These are phyloP conservation scores for Hymenoscyphus fraxineus DNA, from an alignment of 2,329 filamentous ascomycete species.

Conservation along the genomic window DNA sequence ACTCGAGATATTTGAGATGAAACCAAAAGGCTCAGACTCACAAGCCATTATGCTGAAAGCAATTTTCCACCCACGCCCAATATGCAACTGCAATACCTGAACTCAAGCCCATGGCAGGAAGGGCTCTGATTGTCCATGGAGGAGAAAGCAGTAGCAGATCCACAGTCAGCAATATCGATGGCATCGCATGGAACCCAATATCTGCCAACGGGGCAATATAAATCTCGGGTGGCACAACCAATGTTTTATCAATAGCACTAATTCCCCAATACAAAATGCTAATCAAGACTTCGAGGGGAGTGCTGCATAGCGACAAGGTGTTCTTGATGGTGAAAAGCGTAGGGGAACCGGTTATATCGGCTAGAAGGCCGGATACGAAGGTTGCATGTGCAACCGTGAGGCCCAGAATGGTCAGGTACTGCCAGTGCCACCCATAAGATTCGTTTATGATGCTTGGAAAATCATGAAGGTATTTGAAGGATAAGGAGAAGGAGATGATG, in stretches of 20 bases:
- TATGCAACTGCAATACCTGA: constrained; percentile 60
- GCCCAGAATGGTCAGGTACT: constrained; percentile 70
- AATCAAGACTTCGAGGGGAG: constrained; percentile 69
- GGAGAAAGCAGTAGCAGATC: constrained; percentile 68
- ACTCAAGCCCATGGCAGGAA: constrained; percentile 57
- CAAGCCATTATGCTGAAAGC: constrained; percentile 64
- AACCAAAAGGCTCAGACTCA: constrained; percentile 36
- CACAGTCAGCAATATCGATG: constrained; percentile 58
- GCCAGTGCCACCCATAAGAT: constrained; percentile 51
- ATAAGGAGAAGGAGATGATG: constrained; percentile 49
- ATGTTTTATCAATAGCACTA: constrained; percentile 48
- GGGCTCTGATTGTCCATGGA: constrained; percentile 63
- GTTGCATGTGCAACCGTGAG: constrained; percentile 57
- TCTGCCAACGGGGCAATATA: constrained; percentile 55
- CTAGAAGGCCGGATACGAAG: constrained; percentile 58
- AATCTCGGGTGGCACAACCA: constrained; percentile 53
- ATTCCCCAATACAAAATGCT: constrained; percentile 71
- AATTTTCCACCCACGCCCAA: constrained; percentile 75
- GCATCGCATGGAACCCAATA: constrained; percentile 62
- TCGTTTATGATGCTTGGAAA: constrained; percentile 52
- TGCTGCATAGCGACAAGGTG: constrained; percentile 57
- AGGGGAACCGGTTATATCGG: constrained; percentile 58
- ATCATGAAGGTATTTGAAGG: constrained; percentile 48
- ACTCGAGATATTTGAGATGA: not conserved
- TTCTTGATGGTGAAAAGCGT: constrained; percentile 66